These are phyloP conservation scores for Diutina catenulata DNA, from an alignment of 1,139 yeast species.

Conservation along the genomic window DNA sequence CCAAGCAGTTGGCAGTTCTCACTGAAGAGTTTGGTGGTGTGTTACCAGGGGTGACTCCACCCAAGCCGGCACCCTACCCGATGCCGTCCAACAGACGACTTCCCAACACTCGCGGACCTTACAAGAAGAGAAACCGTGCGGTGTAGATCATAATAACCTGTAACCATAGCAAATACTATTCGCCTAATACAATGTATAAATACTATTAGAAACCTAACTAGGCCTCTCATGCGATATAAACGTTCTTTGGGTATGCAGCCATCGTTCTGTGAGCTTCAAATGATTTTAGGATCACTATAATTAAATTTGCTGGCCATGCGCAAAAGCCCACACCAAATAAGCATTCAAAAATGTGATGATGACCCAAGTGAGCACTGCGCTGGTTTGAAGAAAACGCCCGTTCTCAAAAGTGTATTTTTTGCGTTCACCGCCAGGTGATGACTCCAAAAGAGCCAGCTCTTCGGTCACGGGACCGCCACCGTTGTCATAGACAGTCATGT, in stretches of 20 bases:
- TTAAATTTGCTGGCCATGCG: constrained; percentile 1
- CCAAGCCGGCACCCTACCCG: constrained; percentile 8
- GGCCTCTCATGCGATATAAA: no score
- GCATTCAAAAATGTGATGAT: constrained; percentile 62
- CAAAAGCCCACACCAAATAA: constrained; percentile 39
- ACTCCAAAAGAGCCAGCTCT: constrained; percentile 8
- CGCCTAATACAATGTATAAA: no score
- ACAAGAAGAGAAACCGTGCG: constrained; percentile 23
- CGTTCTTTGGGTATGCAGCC: no score
- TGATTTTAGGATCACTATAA: no score
- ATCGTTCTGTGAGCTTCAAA: no score
- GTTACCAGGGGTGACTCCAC: constrained; percentile 45
- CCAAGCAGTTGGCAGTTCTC: constrained; percentile 51
- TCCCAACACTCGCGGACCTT: constrained; percentile 27
- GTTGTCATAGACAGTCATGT: constrained; percentile 59
- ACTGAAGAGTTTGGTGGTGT: constrained; percentile 69
- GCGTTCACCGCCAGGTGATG: background rate
- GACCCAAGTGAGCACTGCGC: constrained; percentile 57
- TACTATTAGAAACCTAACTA: no score
- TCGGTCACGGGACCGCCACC: constrained; percentile 23
- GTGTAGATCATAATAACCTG: no score
- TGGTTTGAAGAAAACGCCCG: constrained; percentile 38
- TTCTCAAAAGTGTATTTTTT: constrained; percentile 41
- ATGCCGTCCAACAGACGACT: constrained; percentile 18
- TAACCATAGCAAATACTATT: no score